Evolutionary conservation across 148 eudicot species (phyloP).

Genomic region (Arbutus unedo): DNA sequence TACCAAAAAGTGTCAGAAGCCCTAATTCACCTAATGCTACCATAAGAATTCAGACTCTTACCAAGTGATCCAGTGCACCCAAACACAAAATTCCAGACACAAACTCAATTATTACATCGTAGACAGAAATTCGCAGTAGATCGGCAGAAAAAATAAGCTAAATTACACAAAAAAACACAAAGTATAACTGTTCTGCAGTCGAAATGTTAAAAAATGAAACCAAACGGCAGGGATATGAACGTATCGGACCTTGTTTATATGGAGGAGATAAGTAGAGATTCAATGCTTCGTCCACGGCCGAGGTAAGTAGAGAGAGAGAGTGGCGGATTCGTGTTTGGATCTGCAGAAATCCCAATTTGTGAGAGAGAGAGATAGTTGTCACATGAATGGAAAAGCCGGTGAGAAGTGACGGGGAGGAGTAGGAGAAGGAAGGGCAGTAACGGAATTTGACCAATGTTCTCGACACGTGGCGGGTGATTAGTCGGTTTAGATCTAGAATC

Average conservation of each 20-base stretch:
- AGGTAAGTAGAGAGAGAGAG: neutral
- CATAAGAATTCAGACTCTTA: neutral
- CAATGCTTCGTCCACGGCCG: neutral
- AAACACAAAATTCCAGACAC: neutral
- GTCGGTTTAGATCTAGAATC: slow-evolving; percentile 8
- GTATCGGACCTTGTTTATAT: slow-evolving; percentile 6
- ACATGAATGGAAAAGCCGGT: neutral
- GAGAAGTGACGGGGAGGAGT: slow-evolving; percentile 17
- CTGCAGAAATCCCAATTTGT: slow-evolving; percentile 8
- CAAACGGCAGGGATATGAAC: neutral
- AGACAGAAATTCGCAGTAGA: neutral
- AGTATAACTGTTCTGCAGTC: neutral
- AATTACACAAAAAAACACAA: neutral
- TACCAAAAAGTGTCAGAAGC: neutral
- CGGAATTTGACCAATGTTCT: neutral
- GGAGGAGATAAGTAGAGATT: neutral
- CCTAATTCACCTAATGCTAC: neutral
- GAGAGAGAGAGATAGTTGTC: slow-evolving; percentile 3
- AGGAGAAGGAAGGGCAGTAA: slow-evolving; percentile 2
- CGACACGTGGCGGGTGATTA: slow-evolving; percentile 12
- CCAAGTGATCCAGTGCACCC: slow-evolving; percentile 11
- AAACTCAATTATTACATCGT: neutral
- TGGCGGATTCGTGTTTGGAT: neutral
- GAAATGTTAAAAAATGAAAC: neutral
- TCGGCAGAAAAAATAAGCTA: neutral